Percentiles rank a stretch among this genome's conserved stretches.
Evolutionary conservation across 805 yeast species (phyloP).

Genomic region (Starmerella davenportii): DNA sequence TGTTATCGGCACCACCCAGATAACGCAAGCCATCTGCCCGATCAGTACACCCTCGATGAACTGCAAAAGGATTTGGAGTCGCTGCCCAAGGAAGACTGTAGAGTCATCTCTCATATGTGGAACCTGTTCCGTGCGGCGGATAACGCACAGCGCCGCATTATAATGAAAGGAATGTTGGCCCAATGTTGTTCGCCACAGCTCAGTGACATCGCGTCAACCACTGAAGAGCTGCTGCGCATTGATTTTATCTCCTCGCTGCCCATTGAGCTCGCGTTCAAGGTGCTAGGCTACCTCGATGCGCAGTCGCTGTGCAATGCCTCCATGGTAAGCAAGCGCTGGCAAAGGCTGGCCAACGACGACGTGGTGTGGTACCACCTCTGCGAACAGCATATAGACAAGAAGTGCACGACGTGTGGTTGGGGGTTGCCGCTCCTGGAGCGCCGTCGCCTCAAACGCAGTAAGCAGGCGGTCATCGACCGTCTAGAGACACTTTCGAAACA

Average conservation of each 20-base stretch:
- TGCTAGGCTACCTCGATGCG: slow-evolving; percentile 79
- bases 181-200: slow-evolving; percentile 93
- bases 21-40: slow-evolving; percentile 12
- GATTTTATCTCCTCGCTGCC: slow-evolving; percentile 81
- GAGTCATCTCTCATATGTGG: slow-evolving; percentile 70
- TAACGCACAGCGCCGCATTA: slow-evolving; percentile 47
- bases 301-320: slow-evolving; percentile 87
- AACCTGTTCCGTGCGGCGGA: slow-evolving; percentile 64
- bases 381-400: slow-evolving; percentile 92
- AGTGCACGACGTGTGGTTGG: slow-evolving; percentile 98
- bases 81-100: slow-evolving; percentile 48
- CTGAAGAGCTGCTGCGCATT: slow-evolving; percentile 60
- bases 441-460: slow-evolving; percentile 27
- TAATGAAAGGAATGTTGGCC: slow-evolving; percentile 63
- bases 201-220: slow-evolving; percentile 67
- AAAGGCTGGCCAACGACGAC: slow-evolving; percentile 81
- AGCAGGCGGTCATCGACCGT: slow-evolving; percentile 19
- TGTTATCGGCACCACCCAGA: slow-evolving; percentile 85
- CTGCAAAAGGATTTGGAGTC: slow-evolving; percentile 33
- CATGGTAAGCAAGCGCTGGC: slow-evolving; percentile 79
- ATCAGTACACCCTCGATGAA: slow-evolving; percentile 47
- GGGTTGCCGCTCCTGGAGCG: slow-evolving; percentile 89
- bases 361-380: slow-evolving; percentile 97
- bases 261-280: slow-evolving; percentile 64
- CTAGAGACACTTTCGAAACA: slow-evolving; percentile 10